These are phyloP conservation scores for Takakia lepidozioides DNA, from an alignment of 225 moss, liverwort and hornwort genomes.

Conservation along the genomic window DNA sequence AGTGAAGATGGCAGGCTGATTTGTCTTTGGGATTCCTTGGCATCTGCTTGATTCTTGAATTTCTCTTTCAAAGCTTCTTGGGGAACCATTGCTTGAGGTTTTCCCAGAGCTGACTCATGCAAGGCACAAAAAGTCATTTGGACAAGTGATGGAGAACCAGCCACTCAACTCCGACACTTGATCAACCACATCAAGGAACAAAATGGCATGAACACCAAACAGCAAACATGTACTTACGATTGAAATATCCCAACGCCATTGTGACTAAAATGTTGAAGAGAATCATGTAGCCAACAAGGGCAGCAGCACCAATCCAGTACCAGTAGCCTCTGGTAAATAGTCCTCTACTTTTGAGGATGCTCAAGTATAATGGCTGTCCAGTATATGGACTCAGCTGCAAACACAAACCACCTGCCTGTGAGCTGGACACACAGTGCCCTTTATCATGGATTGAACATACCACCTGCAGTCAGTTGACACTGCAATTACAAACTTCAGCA, in stretches of 20 bases:
- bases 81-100: slow-evolving; percentile 51
- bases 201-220: neutral
- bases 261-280: slow-evolving; percentile 72
- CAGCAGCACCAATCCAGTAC: slow-evolving; percentile 74
- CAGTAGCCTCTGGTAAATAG: slow-evolving; percentile 71
- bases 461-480: too few species aligned
- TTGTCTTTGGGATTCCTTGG: slow-evolving; percentile 18
- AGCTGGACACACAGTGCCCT: too few species aligned
- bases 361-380: slow-evolving; percentile 26
- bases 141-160: too few species aligned
- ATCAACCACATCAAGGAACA: neutral
- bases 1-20: slow-evolving; percentile 5
- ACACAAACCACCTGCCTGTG: slow-evolving; percentile 5
- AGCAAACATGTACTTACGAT: slow-evolving; percentile 41
- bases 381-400: slow-evolving; percentile 32
- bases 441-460: too few species aligned
- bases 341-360: slow-evolving; percentile 54
- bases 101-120: slow-evolving; percentile 48
- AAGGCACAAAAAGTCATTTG: neutral
- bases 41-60: slow-evolving; percentile 30
- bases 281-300: slow-evolving; percentile 42
- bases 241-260: slow-evolving; percentile 55
- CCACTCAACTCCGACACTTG: too few species aligned
- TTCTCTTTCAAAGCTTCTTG: slow-evolving; percentile 62
- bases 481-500: too few species aligned